Base-by-base conservation (phyloP, 2,329 filamentous ascomycete species). In the Colletotrichum lini region DNA sequence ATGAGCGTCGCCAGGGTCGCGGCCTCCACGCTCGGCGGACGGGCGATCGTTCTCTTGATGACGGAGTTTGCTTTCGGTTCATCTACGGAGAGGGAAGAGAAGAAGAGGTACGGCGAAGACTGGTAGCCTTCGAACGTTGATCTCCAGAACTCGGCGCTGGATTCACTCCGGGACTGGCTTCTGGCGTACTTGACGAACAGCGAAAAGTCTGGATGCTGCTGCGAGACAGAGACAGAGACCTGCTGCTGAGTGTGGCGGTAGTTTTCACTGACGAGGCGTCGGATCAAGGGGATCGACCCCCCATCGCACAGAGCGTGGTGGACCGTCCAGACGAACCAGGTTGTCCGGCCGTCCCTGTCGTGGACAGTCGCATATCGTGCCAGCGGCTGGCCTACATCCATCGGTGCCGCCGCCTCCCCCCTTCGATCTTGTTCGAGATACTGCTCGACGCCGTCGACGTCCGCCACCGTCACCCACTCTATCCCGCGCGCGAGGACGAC, bases 1-100 rank as follows among this genome's bases (percentile, higher is more conserved):
- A 79, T 56, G 9, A 76, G 52, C 0, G 75, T 73, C 3, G 75
- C 74, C 61, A 66, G 73, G 3, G 72, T 75, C 6, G 73, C 61
- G 6, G 40, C 47, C 21, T 59, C 72, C 38, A 44, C 47, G 7
- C 35, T 59, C 16, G 56, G 56, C 35, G 38, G 21, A 47, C 23
- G 40, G 6, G 15, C 6, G 7, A 59, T 12, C 10, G 12, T 16
- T 30, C 47, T 21, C 12, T 30, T 12, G 3, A 59, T 21, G 21
- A 59, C 40, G 12, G 42, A 23, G 56, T 45, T 35, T 59, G 35
- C 42, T 13, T 35, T 42, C 15, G 44, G 44, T 18, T 45, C 44
- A 9, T 26, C 38, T 5, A 18, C 18, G 18, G 12, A 38, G 21
- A 18, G 21, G 15, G 56, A 59, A 18, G 18, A 21, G 16, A 9